Evolutionary conservation across 768 basidiomycete genomes (phyloP).

Genomic region (Rubroboletus satanas): DNA sequence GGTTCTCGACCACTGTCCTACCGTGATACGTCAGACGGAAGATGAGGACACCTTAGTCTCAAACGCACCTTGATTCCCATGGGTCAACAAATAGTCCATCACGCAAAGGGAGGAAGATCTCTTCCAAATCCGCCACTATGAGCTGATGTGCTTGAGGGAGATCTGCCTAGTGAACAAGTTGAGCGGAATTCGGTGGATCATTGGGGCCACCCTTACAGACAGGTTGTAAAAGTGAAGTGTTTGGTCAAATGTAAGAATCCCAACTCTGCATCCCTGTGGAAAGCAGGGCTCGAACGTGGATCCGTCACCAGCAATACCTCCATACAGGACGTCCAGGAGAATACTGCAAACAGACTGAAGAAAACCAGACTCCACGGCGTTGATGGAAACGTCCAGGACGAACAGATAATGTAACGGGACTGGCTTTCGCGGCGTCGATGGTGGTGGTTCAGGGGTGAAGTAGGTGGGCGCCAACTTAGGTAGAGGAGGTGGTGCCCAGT

Average conservation of each 20-base stretch:
- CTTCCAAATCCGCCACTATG: slow-evolving; percentile 86
- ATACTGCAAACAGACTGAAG: slow-evolving; percentile 60
- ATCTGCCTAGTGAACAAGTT: slow-evolving; percentile 37
- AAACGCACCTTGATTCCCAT: slow-evolving; percentile 58
- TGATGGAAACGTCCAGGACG: slow-evolving; percentile 76
- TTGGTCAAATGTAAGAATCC: slow-evolving; percentile 78
- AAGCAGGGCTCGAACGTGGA: slow-evolving; percentile 46
- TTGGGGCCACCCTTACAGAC: slow-evolving; percentile 51
- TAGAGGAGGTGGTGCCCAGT: slow-evolving; percentile 77
- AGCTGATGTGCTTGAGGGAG: slow-evolving; percentile 58
- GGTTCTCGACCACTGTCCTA: slow-evolving; percentile 60
- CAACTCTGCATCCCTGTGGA: slow-evolving; percentile 54
- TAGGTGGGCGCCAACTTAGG: slow-evolving; percentile 51
- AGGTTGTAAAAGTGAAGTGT: slow-evolving; percentile 87
- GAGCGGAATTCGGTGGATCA: slow-evolving; percentile 11
- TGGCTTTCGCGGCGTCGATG: slow-evolving; percentile 49
- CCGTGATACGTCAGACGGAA: slow-evolving; percentile 8
- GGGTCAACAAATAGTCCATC: slow-evolving; percentile 77
- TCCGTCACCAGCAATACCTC: slow-evolving; percentile 41
- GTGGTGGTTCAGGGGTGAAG: slow-evolving; percentile 46
- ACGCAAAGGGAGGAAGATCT: slow-evolving; percentile 79
- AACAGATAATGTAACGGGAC: slow-evolving; percentile 76
- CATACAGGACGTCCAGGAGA: slow-evolving; percentile 64
- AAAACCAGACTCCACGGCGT: slow-evolving; percentile 66
- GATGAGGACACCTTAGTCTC: background rate